Base-by-base conservation (phyloP, 495 filamentous ascomycete genomes). In the Aspergillus heteromorphus region DNA sequence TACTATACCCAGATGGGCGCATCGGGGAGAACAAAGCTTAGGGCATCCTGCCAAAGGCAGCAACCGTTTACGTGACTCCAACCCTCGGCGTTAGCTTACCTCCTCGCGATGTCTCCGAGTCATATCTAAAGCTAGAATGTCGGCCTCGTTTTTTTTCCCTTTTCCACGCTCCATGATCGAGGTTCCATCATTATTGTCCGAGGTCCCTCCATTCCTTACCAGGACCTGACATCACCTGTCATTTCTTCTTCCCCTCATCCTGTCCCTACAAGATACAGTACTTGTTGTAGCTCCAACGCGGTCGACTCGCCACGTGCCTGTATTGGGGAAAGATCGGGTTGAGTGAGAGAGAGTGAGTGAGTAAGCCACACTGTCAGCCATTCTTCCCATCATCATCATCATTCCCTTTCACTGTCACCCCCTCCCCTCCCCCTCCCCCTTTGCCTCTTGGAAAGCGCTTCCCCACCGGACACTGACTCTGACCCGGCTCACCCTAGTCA, bases 401-500 rank as follows among this genome's bases (percentile, higher is more conserved):
- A 27, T 27, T 47, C 13, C 21, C 17, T 27, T 29, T 45, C 23
- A 27, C 23, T 27, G 3, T 7, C 23, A 27, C 54, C 31, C 55
- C 52, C 45, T 49, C 31, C 55, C 36, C 54, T 23, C 55, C 52
- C 45, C 48, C 31, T 53, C 36, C 48, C 43, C 55, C 36, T 55
- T 56, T 31, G 40, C 38, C 48, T 50, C 45, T 21, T 43, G 34
- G 48, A 40, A 40, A 27, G 55, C 48, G 52, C 45, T 48, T 49
- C 29, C 27, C 17, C 48, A 49, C 25, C 20, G 10, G 27, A 45
- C 7, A 18, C 19, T 40, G 36, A 20, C 20, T 27, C 31, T 41
- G 20, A 18, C 31, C 25, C 43, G 30, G 14, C 55, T 53, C 53
- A 58, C 59, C 55, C 47, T 49, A 56, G 55, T 56, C 55, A 45